Base-by-base conservation (phyloP, 1,284 basidiomycete species). In the Clitocybe nebularis region DNA sequence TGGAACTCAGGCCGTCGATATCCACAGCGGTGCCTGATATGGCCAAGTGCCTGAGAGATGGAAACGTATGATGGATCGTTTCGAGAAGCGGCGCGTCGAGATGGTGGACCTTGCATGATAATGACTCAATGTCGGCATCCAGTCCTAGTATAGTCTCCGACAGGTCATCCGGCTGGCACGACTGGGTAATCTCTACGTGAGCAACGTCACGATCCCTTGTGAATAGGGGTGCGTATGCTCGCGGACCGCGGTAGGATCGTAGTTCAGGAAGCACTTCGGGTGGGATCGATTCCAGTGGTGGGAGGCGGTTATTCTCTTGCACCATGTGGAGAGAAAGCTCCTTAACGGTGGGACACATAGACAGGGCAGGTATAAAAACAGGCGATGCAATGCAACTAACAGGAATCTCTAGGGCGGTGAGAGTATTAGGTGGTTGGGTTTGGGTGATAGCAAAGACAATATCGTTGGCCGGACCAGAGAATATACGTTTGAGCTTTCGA, bases 401-500 rank as follows among this genome's bases (percentile, higher is more conserved):
- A n/a, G 51, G 51, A 7, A 53, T 49, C 21, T 53, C 32, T n/a
- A 51, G 46, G n/a, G 41, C 36, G 5, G 45, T 49, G n/a, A 53
- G 49, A 1, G 41, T 36, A 8, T 19, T n/a, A 10, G 41, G 44
- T 14, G 47, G 39, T 4, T 23, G 38, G 9, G 25, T 41, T 14
- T 44, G 29, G 3, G 36, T 36, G 16, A 53, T 26, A 1, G 49
- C 49, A 20, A 41, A 37, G 13, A 53, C 36, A 19, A 53, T 30
- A 20, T 53, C 51, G 22, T 42, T 42, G 7, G 41, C 39, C 2
- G 51, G 49, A 4, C 51, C 49, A 6, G 42, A 43, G 19, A 37
- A 39, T 16, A 53, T 10, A n/a, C 41, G 44, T 34, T 32, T 45
- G 6, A 53, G 29, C 5, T 47, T 49, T 21, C 40, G 25, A 21